Evolutionary conservation across 441 rosid genomes (phyloP), one percentile per base, ranked within the genome.

Genomic region (Euphorbia celastroides): DNA sequence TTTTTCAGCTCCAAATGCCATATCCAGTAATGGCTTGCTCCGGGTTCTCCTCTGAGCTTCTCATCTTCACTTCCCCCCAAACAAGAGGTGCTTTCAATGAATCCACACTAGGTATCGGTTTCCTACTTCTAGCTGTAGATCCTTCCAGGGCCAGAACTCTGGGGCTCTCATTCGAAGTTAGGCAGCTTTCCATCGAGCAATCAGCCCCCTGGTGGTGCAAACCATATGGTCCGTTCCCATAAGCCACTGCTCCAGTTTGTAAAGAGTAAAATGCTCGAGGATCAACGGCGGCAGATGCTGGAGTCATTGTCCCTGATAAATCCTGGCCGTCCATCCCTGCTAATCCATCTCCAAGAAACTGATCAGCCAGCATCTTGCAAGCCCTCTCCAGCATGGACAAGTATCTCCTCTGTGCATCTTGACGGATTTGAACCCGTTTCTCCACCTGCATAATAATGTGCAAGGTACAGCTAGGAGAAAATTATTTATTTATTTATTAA

Each of bases 121-220:
- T 83, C 83, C 79, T 84, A 58, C 79, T 79, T 59, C 77, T 81
- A 51, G 70, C 72, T 1, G 81, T 74, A 19, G 86, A 79, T 64
- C 79, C 83, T 75, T 84, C 83, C 27, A 72, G 70, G 14, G 70
- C 60, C 62, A 78, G 72, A 44, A 82, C 83, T 62, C 76, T 76
- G 5, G 85, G 86, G 67, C 87, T 80, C 73, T 73, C 88, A 5
- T 83, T 84, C 13, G 86, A 84, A 51, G 92, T 84, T 77, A 87
- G 73, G 78, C 89, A 84, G 78, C 92, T 87, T 62, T 84, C 89
- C 0, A 88, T 87, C 16, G 89, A 87, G 59, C 89, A 82, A 78
- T 81, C 89, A 19, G 83, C 77, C 66, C 84, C 75, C 71, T 83
- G 92, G 14, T 78, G 76, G 70, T 71, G 86, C 66, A 81, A 73